Conservation (phyloP, 805 yeast species). For the Hanseniaspora thailandica region DNA sequence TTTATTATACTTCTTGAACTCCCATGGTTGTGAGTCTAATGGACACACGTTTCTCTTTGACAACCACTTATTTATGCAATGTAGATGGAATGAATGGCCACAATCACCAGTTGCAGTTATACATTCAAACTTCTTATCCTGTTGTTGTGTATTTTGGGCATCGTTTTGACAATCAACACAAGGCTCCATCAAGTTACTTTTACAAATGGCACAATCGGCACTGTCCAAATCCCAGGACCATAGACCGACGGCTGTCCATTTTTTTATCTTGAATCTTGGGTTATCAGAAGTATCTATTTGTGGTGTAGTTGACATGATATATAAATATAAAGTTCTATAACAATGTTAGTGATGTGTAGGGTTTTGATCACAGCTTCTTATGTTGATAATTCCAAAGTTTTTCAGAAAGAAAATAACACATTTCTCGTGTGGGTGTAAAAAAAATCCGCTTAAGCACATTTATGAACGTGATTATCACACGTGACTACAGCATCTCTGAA, state of each 20-base stretch:
- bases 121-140: conserved; percentile 58
- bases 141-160: conserved; percentile 22
- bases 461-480: too few relatives aligned
- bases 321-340: too few relatives aligned
- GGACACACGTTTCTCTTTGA: conserved; percentile 95
- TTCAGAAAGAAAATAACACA: too few relatives aligned
- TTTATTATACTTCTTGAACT: conserved; percentile 58
- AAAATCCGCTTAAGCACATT: too few relatives aligned
- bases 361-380: too few relatives aligned
- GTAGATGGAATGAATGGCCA: conserved; percentile 96
- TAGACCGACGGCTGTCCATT: conserved; percentile 99
- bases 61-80: conserved; percentile 92
- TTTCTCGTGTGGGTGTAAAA: too few relatives aligned
- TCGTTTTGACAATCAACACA: conserved; percentile 94
- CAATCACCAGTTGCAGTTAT: conserved; percentile 96
- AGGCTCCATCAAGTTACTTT: conserved; percentile 96
- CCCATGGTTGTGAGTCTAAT: conserved; percentile 87
- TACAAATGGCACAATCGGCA: conserved; percentile 95
- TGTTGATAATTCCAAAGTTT: not conserved
- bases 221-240: conserved; percentile 98
- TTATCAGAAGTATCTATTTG: conserved; percentile 23
- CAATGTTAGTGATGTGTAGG: too few relatives aligned
- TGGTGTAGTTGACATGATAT: conserved; percentile 7
- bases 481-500: too few relatives aligned
- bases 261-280: conserved; percentile 80